A percentile compares a stretch with the other conserved stretches of the same genome.
These are phyloP conservation scores for Rubia yunnanensis DNA, from an alignment of 257 asterid species.

Conservation along the genomic window DNA sequence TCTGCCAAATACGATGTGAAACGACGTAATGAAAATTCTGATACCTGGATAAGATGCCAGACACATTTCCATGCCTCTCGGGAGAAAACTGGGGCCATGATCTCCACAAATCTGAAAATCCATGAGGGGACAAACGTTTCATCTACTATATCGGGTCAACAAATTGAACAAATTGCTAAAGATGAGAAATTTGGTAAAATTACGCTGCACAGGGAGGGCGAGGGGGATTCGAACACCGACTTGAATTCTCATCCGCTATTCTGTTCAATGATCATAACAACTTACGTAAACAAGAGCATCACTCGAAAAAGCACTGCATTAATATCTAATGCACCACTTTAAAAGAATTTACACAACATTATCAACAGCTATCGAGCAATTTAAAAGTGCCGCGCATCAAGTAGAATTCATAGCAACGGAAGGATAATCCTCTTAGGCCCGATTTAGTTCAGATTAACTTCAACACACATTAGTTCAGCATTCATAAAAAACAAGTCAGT, in stretches of 20 bases:
- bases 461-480: no score
- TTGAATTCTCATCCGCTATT: constrained; percentile 51
- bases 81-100: constrained; percentile 94
- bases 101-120: constrained; percentile 35
- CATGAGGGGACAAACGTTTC: not conserved
- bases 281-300: not conserved
- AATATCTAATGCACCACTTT: no score
- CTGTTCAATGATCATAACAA: constrained; percentile 25
- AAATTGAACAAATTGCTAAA: no score
- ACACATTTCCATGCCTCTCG: constrained; percentile 93
- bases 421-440: no score
- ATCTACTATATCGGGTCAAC: not conserved
- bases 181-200: not conserved
- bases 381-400: no score
- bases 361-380: no score
- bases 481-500: no score
- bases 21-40: not conserved
- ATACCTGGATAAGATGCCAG: constrained; percentile 94
- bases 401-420: no score
- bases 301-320: not conserved
- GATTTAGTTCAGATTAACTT: no score
- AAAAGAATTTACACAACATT: no score
- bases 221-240: constrained; percentile 74
- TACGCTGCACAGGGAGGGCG: constrained; percentile 91
- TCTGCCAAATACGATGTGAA: no score